Base-by-base conservation (phyloP, 2,329 filamentous ascomycete species). In the Penicillium italicum region DNA sequence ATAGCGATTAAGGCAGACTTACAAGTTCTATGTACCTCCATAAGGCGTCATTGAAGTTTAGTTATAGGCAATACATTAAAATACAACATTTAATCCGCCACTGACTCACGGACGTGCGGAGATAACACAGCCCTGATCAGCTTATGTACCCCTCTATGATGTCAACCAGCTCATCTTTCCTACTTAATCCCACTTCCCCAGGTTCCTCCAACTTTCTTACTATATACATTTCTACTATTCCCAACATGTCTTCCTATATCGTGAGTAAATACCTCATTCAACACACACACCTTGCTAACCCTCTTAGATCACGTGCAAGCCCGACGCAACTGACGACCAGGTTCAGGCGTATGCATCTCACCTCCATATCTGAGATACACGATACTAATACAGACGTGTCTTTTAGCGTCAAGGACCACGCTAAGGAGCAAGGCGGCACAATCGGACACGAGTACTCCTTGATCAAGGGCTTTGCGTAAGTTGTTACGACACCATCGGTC, bases 121-220 rank as follows among this genome's bases (percentile, higher is more conserved):
- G 52, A 50, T 37, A 40, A 43, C 42, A 45, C 42, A 38, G 37
- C 36, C 47, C 10, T 41, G 36, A 41, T 50, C 47, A 24, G 47
- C 36, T 42, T 50, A 50, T 22, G 24, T 55, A 55, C 53, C 53
- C 53, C 53, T 55, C 53, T 55, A 55, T 55, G 53, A 55, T 55
- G 53, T 55, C 42, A 55, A 22, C 16, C 33, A 36, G 33, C 7
- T 34, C 18, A 11, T 16, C 11, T 22, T 26, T 11, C 22, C 18
- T 45, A 45, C 14, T 37, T 51, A 51, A 30, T 30, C 18, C 12
- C 7, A 8, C 14, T 26, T 34, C 10, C 22, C 26, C 5, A 28
- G 26, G 1, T 28, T 28, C 8, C 26, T 28, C 26, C 6, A 6
- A 28, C 26, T 28, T 28, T 28, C 26, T 28, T 28, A 28, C 26